phyloP scores from a whole-genome alignment of 2,329 filamentous ascomycete genomes.

The Ramularia endophylla region DNA sequence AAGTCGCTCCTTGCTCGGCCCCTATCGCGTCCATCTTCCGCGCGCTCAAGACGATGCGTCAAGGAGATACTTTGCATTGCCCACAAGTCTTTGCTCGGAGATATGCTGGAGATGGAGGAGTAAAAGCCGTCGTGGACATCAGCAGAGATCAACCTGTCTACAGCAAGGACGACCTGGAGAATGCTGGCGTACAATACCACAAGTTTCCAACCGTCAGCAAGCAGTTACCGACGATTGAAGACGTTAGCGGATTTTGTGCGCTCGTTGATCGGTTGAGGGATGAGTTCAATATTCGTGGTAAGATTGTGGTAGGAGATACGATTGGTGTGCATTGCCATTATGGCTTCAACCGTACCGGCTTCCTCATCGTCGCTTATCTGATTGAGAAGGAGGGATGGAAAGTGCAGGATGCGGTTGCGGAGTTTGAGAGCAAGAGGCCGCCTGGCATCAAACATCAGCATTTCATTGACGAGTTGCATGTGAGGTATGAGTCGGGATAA shows the following conservation, averaged over 20 bases:
- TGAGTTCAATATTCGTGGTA: conserved; percentile 30
- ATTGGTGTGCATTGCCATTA: conserved; percentile 94
- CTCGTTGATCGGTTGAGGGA: conserved; percentile 47
- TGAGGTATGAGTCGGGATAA: conserved; percentile 57
- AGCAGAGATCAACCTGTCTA: conserved; percentile 88
- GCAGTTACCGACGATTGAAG: conserved; percentile 64
- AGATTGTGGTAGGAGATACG: conserved; percentile 23
- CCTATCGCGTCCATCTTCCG: conserved; percentile 76
- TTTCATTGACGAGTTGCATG: conserved; percentile 77
- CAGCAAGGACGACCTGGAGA: conserved; percentile 54
- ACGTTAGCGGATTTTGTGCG: conserved; percentile 54
- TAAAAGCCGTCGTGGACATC: conserved; percentile 67
- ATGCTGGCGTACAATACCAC: conserved; percentile 48
- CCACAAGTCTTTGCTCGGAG: conserved; percentile 64
- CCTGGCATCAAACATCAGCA: conserved; percentile 86
- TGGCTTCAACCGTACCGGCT: conserved; percentile 84
- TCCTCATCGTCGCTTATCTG: conserved; percentile 85
- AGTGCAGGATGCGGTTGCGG: conserved; percentile 70
- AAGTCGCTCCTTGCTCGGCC: conserved; percentile 28
- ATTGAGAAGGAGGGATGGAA: conserved; percentile 69
- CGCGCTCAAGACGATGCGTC: conserved; percentile 87
- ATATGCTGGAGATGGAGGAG: conserved; percentile 56
- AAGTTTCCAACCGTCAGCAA: conserved; percentile 93
- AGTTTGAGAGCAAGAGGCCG: conserved; percentile 65
- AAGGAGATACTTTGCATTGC: conserved; percentile 78